Percentiles rank a stretch among this genome's conserved stretches.
Evolutionary conservation across 495 filamentous ascomycete genomes (phyloP).

Genomic region (Neurospora pannonica): DNA sequence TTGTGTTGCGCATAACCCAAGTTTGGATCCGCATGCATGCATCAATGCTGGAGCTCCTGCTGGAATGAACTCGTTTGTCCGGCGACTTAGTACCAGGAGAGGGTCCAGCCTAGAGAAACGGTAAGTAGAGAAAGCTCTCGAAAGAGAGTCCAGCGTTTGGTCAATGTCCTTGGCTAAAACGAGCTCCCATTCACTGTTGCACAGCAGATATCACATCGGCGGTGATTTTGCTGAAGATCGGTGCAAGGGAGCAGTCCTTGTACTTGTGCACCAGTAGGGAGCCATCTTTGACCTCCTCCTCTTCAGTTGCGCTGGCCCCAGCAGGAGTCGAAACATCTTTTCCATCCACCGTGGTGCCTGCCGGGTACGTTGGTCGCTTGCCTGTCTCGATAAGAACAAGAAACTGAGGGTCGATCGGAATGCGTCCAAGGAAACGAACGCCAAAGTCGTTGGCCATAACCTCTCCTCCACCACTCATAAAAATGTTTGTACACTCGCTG

Average conservation of each 20-base stretch:
- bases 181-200: neutral
- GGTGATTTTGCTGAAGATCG: conserved; percentile 59
- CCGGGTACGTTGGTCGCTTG: conserved; percentile 38
- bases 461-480: conserved; percentile 79
- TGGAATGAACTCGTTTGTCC: neutral
- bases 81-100: neutral
- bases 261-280: conserved; percentile 69
- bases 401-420: conserved; percentile 77
- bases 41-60: neutral
- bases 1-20: neutral
- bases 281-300: conserved; percentile 34
- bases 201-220: conserved; percentile 15
- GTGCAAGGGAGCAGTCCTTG: conserved; percentile 61
- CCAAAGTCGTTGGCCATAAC: conserved; percentile 82
- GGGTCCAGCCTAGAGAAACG: neutral
- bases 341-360: conserved; percentile 39
- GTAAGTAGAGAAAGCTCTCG: neutral
- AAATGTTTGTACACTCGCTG: conserved; percentile 85
- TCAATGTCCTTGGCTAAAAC: neutral
- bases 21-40: neutral
- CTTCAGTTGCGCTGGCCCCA: conserved; percentile 2
- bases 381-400: conserved; percentile 46
- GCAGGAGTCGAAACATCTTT: conserved; percentile 29
- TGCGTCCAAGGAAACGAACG: conserved; percentile 73
- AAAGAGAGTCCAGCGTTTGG: neutral